phyloP scores from a whole-genome alignment of 352 stramenopile species.

The Elongisporangium prolatum region DNA sequence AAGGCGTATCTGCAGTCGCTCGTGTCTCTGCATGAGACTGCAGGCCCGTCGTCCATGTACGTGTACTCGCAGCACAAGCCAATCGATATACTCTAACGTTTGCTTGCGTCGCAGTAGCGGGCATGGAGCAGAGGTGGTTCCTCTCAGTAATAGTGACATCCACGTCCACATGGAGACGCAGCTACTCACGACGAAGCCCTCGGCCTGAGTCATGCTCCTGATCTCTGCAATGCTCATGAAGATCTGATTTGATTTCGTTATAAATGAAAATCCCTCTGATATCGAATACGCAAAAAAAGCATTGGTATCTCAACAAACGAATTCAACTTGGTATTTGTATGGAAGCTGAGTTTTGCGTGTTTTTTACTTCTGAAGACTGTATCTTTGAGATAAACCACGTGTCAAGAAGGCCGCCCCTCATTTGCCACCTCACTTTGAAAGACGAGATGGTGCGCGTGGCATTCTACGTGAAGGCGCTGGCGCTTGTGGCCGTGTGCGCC shows the following conservation, averaged over 20 bases:
- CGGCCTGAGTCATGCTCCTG: neutral
- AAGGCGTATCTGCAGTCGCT: conserved; percentile 54
- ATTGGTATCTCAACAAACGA: neutral
- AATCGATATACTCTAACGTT: too few relatives aligned
- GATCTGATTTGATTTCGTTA: neutral
- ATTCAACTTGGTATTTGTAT: conserved; percentile 5
- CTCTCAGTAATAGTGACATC: conserved; percentile 59
- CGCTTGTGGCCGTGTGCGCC: conserved; percentile 30
- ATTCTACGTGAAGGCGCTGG: conserved; percentile 21
- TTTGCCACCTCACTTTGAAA: conserved; percentile 12
- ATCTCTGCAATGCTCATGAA: conserved; percentile 5
- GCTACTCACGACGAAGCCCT: conserved; percentile 13
- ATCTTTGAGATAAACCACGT: neutral
- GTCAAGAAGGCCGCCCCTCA: conserved; percentile 4
- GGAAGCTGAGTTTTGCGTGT: neutral
- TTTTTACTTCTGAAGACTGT: conserved; percentile 1
- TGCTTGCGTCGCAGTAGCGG: conserved; percentile 11
- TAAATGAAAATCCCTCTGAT: neutral
- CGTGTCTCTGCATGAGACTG: conserved; percentile 53
- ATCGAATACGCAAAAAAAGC: conserved; percentile 1
- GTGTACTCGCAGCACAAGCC: neutral
- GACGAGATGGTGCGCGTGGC: conserved; percentile 31
- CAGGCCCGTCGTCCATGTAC: conserved; percentile 8
- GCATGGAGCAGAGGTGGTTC: conserved; percentile 44
- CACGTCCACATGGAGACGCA: conserved; percentile 62